Conservation (phyloP, 2,329 filamentous ascomycete genomes). For the Whalleya microplaca region DNA sequence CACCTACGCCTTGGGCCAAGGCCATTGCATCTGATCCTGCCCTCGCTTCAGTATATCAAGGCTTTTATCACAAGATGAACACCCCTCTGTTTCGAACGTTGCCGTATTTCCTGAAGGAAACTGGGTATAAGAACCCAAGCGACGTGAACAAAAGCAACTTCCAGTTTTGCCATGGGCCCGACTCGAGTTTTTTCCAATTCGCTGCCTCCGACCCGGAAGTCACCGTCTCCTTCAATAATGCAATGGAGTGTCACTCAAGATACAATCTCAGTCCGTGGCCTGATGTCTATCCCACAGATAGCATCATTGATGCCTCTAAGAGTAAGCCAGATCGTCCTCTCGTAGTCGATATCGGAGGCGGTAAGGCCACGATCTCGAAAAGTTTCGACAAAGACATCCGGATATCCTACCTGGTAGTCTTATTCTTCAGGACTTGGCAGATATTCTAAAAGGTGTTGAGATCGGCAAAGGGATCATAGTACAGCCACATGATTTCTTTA, state of each 20-base stretch:
- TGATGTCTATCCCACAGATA: slow-evolving; percentile 40
- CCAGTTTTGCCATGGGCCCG: slow-evolving; percentile 36
- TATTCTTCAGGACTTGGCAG: slow-evolving; percentile 40
- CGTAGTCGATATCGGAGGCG: slow-evolving; percentile 42
- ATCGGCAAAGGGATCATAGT: slow-evolving; percentile 32
- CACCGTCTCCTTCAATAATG: slow-evolving; percentile 39
- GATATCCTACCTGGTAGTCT: slow-evolving; percentile 32
- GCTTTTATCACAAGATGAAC: slow-evolving; percentile 40
- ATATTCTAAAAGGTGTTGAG: slow-evolving; percentile 31
- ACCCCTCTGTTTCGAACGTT: slow-evolving; percentile 37
- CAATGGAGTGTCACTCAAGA: slow-evolving; percentile 44
- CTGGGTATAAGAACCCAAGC: slow-evolving; percentile 40
- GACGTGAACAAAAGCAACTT: slow-evolving; percentile 38
- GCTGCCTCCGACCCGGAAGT: slow-evolving; percentile 35
- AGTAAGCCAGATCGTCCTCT: slow-evolving; percentile 35
- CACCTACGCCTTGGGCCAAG: slow-evolving; percentile 38
- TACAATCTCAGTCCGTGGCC: slow-evolving; percentile 44
- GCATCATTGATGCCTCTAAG: slow-evolving; percentile 24
- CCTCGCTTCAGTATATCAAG: slow-evolving; percentile 38
- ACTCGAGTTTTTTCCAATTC: slow-evolving; percentile 38
- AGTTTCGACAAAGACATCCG: slow-evolving; percentile 37
- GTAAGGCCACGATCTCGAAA: slow-evolving; percentile 42
- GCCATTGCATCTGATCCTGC: slow-evolving; percentile 35
- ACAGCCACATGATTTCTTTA: slow-evolving; percentile 43
- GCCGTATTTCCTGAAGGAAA: slow-evolving; percentile 39